Evolutionary conservation across 2,329 filamentous ascomycete genomes (phyloP).

Genomic region (Alternaria arborescens): DNA sequence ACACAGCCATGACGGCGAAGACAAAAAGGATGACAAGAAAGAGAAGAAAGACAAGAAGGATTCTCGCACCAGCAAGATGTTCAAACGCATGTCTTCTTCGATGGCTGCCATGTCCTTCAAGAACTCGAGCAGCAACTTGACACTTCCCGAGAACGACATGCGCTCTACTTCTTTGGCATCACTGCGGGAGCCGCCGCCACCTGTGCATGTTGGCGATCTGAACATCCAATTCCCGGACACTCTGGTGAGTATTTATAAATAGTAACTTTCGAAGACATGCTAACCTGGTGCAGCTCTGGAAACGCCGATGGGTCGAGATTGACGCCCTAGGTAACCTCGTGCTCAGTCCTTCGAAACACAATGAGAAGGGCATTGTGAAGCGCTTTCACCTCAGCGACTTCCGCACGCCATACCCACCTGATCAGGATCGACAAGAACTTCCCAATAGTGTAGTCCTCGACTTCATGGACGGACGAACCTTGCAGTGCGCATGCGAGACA

Average conservation of each 20-base stretch:
- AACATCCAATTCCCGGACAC: slow-evolving; percentile 98
- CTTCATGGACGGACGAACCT: slow-evolving; percentile 67
- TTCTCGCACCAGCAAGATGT: slow-evolving; percentile 67
- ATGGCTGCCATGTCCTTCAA: slow-evolving; percentile 63
- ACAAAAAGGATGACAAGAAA: slow-evolving; percentile 53
- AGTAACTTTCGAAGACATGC: background rate
- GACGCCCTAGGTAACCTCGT: slow-evolving; percentile 85
- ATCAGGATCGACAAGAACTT: slow-evolving; percentile 90
- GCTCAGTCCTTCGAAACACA: slow-evolving; percentile 74
- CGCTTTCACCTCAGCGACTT: slow-evolving; percentile 89
- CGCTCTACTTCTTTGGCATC: slow-evolving; percentile 37
- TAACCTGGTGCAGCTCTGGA: slow-evolving; percentile 72
- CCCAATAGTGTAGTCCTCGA: slow-evolving; percentile 80
- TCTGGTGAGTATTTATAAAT: slow-evolving; percentile 58
- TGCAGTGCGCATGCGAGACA: slow-evolving; percentile 65
- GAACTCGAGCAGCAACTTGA: slow-evolving; percentile 53
- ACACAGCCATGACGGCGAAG: slow-evolving; percentile 49
- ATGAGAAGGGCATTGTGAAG: slow-evolving; percentile 71
- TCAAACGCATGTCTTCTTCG: slow-evolving; percentile 72
- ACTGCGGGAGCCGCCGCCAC: slow-evolving; percentile 57
- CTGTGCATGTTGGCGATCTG: slow-evolving; percentile 82
- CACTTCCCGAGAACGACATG: slow-evolving; percentile 51
- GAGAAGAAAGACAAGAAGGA: slow-evolving; percentile 64
- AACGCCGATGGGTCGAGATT: slow-evolving; percentile 86
- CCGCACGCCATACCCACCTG: slow-evolving; percentile 78